Evolutionary conservation across 495 filamentous ascomycete species (phyloP).

Genomic region (Glonium stellatum): DNA sequence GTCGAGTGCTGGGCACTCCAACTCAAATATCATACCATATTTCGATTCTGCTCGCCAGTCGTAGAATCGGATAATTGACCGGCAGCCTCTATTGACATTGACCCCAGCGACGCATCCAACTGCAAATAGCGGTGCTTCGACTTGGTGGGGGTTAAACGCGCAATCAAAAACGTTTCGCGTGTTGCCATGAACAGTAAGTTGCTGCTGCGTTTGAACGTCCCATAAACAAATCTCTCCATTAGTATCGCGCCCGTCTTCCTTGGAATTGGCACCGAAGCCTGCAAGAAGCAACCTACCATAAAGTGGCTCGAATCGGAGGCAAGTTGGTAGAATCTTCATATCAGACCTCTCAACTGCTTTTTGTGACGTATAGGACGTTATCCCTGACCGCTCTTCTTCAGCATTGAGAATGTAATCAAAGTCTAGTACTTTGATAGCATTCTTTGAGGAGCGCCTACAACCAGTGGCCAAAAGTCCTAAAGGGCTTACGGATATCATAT

Average conservation of each 20-base stretch:
- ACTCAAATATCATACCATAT: conserved; percentile 39
- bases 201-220: conserved; percentile 49
- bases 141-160: conserved; percentile 59
- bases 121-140: conserved; percentile 54
- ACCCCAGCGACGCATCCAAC: conserved; percentile 32
- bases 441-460: conserved; percentile 38
- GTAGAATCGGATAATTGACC: conserved; percentile 49
- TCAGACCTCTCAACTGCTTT: conserved; percentile 35
- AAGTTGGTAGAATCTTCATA: conserved; percentile 59
- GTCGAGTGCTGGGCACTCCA: conserved; percentile 73
- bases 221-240: conserved; percentile 69
- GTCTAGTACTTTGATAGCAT: conserved; percentile 22
- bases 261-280: conserved; percentile 61
- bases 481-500: conserved; percentile 53
- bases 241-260: conserved; percentile 48
- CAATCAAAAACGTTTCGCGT: conserved; percentile 74
- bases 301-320: conserved; percentile 63
- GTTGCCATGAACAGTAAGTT: conserved; percentile 40
- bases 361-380: conserved; percentile 22
- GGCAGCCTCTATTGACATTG: conserved; percentile 36
- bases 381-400: background rate
- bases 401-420: conserved; percentile 1
- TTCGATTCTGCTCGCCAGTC: conserved; percentile 36
- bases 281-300: conserved; percentile 57
- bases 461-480: conserved; percentile 48